Evolutionary conservation across 495 filamentous ascomycete species (phyloP).

Genomic region (Aspergillus avenaceus): DNA sequence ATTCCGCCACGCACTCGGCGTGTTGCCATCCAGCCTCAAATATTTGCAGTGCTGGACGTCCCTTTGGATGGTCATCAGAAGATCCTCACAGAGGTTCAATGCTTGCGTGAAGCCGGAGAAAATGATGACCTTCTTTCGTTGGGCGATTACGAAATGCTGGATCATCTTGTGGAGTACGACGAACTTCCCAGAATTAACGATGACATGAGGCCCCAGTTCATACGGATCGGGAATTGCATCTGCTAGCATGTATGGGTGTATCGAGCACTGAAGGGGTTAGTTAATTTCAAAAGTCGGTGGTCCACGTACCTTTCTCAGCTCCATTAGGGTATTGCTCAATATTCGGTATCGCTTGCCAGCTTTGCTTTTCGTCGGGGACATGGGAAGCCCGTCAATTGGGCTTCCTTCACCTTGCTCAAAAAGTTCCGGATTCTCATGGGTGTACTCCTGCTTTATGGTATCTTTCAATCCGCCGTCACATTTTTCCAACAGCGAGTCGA

Average conservation of each 20-base stretch:
- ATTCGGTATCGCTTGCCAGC: slow-evolving; percentile 1
- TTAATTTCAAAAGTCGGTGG: not conserved
- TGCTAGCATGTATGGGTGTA: slow-evolving; percentile 55
- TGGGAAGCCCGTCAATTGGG: not conserved
- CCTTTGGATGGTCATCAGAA: slow-evolving; percentile 47
- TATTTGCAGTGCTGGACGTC: slow-evolving; percentile 43
- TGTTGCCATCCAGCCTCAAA: slow-evolving; percentile 56
- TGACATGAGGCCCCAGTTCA: slow-evolving; percentile 37
- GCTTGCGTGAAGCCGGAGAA: slow-evolving; percentile 60
- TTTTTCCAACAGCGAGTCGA: slow-evolving; percentile 21
- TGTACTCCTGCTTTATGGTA: no score
- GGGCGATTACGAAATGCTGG: slow-evolving; percentile 49
- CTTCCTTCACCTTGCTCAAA: not conserved
- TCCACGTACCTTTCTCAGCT: slow-evolving; percentile 49
- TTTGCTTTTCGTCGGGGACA: not conserved
- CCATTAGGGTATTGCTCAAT: slow-evolving; percentile 53
- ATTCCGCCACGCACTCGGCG: slow-evolving; percentile 50
- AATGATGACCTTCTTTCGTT: slow-evolving; percentile 58
- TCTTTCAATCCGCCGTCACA: no score
- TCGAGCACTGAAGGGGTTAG: slow-evolving; percentile 42
- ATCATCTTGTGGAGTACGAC: slow-evolving; percentile 60
- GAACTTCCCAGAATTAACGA: slow-evolving; percentile 59
- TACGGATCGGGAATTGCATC: slow-evolving; percentile 8
- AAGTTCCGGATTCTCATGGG: not conserved
- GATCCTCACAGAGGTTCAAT: slow-evolving; percentile 57